phyloP scores from a whole-genome alignment of 2,329 filamentous ascomycete genomes.

The Chaetomiaceae sp. region DNA sequence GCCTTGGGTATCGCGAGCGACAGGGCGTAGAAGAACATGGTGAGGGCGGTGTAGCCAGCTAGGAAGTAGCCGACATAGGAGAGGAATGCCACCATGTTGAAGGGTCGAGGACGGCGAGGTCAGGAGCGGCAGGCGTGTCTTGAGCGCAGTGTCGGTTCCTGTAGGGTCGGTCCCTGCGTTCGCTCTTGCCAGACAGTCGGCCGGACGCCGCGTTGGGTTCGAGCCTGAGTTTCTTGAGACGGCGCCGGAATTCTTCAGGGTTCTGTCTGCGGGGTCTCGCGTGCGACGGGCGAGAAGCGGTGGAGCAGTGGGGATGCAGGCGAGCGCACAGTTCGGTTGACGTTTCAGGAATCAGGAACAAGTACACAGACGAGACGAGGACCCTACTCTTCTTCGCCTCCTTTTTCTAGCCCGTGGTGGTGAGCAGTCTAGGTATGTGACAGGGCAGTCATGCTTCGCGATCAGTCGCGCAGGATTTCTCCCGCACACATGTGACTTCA shows the following conservation, averaged over 20 bases:
- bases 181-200: not conserved
- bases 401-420: not conserved
- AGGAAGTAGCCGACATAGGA: constrained; percentile 44
- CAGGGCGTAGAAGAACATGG: constrained; percentile 56
- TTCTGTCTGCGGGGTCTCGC: too few species aligned
- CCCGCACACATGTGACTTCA: constrained; percentile 2
- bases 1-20: constrained; percentile 55
- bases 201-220: not conserved
- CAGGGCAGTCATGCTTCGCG: not conserved
- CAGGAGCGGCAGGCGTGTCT: not conserved
- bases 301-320: not conserved
- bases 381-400: not conserved
- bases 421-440: not conserved
- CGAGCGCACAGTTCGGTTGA: not conserved
- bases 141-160: not conserved
- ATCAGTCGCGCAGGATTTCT: not conserved
- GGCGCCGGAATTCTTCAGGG: not conserved
- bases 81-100: constrained; percentile 35
- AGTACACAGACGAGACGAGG: not conserved
- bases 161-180: not conserved
- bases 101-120: not conserved
- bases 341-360: not conserved
- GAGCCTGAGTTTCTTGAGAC: not conserved
- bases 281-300: too few species aligned
- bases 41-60: constrained; percentile 48